Percentiles rank a stretch among this genome's conserved stretches.
phyloP scores from a whole-genome alignment of 2,329 filamentous ascomycete species.

The Aspergillus bombycis region DNA sequence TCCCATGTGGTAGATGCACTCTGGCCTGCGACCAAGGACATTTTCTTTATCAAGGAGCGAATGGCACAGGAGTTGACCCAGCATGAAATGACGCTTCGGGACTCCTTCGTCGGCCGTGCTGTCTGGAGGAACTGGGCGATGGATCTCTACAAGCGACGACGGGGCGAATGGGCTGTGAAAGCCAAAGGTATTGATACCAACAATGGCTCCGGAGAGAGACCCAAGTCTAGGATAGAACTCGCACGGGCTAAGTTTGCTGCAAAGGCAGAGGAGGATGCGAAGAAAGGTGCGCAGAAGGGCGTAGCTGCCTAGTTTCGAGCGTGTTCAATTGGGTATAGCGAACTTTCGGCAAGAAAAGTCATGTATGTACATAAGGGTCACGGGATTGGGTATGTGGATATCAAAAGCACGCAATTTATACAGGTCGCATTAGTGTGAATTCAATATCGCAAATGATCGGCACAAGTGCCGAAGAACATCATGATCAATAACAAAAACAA shows the following conservation, averaged over 20 bases:
- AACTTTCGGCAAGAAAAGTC: neutral
- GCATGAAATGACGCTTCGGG: conserved; percentile 63
- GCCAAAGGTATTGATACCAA: conserved; percentile 54
- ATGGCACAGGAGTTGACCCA: conserved; percentile 65
- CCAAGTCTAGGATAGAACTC: conserved; percentile 58
- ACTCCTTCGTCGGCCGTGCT: conserved; percentile 66
- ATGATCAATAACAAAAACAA: too few species aligned
- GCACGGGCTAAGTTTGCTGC: conserved; percentile 61
- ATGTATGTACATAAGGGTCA: neutral
- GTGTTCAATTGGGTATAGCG: neutral
- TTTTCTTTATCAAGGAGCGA: conserved; percentile 69
- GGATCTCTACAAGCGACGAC: conserved; percentile 68
- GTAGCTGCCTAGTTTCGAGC: conserved; percentile 8
- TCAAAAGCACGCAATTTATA: conserved; percentile 2
- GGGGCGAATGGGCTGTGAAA: conserved; percentile 66
- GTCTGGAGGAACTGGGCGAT: conserved; percentile 77
- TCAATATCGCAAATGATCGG: neutral
- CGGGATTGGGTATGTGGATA: neutral
- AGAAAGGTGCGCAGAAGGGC: conserved; percentile 5
- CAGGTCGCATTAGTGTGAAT: neutral
- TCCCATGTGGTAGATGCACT: conserved; percentile 70
- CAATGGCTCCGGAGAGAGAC: conserved; percentile 31
- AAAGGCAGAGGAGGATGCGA: conserved; percentile 28
- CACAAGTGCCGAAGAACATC: neutral
- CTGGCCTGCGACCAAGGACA: conserved; percentile 64